Evolutionary conservation across 169 alveolate species (phyloP).

Genomic region (Babesia ovis): DNA sequence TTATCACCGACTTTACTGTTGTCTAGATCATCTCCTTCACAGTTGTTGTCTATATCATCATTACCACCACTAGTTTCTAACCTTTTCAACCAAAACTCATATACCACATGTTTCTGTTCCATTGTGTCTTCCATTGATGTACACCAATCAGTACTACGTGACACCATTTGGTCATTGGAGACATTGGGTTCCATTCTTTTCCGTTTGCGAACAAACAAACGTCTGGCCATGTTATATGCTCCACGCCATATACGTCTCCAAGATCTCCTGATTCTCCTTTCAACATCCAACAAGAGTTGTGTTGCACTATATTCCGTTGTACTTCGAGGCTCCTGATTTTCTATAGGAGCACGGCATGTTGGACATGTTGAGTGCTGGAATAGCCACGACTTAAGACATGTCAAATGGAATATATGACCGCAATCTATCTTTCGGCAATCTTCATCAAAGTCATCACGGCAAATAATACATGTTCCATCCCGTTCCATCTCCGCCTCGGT

Average conservation of each 20-base stretch:
- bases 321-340: slow-evolving; percentile 1
- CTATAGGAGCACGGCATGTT: slow-evolving; percentile 75
- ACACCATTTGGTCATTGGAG: too few species aligned
- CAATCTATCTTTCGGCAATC: slow-evolving; percentile 82
- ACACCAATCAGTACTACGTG: too few species aligned
- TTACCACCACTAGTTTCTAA: too few species aligned
- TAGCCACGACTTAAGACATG: slow-evolving; percentile 83
- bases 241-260: not conserved
- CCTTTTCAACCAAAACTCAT: too few species aligned
- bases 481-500: slow-evolving; percentile 80
- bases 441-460: slow-evolving; percentile 81
- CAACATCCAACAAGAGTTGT: not conserved
- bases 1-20: too few species aligned
- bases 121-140: too few species aligned
- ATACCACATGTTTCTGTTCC: too few species aligned
- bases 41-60: too few species aligned
- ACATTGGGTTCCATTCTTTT: too few species aligned
- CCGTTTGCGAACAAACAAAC: too few species aligned
- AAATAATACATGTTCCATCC: slow-evolving; percentile 83
- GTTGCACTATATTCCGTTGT: not conserved
- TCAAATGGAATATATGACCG: slow-evolving; percentile 83
- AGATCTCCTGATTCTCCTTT: not conserved
- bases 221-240: too few species aligned
- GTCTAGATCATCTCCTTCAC: too few species aligned
- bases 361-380: slow-evolving; percentile 85